phyloP scores from a whole-genome alignment of 2,329 filamentous ascomycete genomes.

The Trichoderma oligosporum region DNA sequence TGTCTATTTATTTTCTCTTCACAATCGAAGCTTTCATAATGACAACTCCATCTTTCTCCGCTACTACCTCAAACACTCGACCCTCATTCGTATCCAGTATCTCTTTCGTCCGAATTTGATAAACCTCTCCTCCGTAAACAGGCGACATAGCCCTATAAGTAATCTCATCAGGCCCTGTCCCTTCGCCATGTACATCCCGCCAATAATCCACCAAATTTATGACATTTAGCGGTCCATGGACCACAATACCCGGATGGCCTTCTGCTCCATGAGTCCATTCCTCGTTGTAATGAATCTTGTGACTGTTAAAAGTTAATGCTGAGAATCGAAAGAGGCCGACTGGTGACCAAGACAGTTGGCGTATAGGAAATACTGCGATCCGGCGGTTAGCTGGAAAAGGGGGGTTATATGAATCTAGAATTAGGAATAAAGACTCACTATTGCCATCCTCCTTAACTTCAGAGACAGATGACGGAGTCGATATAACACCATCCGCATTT shows the following conservation, averaged over 20 bases:
- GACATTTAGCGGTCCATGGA: slow-evolving; percentile 76
- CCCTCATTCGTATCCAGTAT: slow-evolving; percentile 33
- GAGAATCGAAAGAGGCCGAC: slow-evolving; percentile 72
- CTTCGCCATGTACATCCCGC: slow-evolving; percentile 45
- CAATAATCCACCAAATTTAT: slow-evolving; percentile 69
- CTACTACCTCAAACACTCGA: slow-evolving; percentile 44
- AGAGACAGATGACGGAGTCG: slow-evolving; percentile 22
- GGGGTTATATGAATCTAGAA: background rate
- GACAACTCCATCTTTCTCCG: slow-evolving; percentile 38
- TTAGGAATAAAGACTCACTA: slow-evolving; percentile 20
- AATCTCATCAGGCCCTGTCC: slow-evolving; percentile 38
- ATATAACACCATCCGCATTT: slow-evolving; percentile 18
- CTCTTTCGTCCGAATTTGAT: slow-evolving; percentile 56
- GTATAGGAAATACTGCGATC: slow-evolving; percentile 21
- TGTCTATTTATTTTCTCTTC: background rate
- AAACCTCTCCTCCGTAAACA: slow-evolving; percentile 63
- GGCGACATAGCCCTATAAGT: slow-evolving; percentile 68
- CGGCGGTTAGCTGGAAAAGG: background rate
- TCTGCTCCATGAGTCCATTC: slow-evolving; percentile 62
- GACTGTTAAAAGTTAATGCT: slow-evolving; percentile 79
- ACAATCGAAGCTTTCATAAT: slow-evolving; percentile 39
- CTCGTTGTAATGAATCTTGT: slow-evolving; percentile 78
- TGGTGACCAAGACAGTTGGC: slow-evolving; percentile 43
- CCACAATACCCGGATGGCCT: slow-evolving; percentile 66
- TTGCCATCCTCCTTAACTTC: slow-evolving; percentile 24